Evolutionary conservation across 108 stramenopile species (phyloP).

Genomic region (Mediolabrus comicus): DNA sequence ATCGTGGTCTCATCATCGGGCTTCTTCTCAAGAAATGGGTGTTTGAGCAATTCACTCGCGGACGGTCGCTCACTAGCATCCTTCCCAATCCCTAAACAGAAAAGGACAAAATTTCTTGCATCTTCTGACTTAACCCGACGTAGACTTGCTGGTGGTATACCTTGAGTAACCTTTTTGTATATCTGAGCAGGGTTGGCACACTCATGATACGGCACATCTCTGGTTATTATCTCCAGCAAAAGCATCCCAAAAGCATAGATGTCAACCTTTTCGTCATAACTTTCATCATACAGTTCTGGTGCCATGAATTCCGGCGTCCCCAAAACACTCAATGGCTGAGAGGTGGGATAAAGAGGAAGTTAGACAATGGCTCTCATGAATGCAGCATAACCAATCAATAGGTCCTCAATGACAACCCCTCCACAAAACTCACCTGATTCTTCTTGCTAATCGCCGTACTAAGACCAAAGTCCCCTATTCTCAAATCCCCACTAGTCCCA

Average conservation of each 20-base stretch:
- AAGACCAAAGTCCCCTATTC: constrained; percentile 97
- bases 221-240: constrained; percentile 95
- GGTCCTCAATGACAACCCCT: neutral
- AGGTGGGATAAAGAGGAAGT: neutral
- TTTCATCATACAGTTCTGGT: constrained; percentile 97
- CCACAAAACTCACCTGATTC: constrained; percentile 43
- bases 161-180: constrained; percentile 91
- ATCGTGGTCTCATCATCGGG: constrained; percentile 74
- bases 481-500: constrained; percentile 93
- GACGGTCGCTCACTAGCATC: constrained; percentile 67
- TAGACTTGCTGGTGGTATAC: constrained; percentile 83
- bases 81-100: constrained; percentile 80
- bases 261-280: constrained; percentile 97
- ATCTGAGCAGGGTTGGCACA: constrained; percentile 94
- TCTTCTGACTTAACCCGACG: constrained; percentile 68
- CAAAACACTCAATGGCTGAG: constrained; percentile 79
- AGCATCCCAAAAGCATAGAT: constrained; percentile 99
- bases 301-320: constrained; percentile 99
- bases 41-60: constrained; percentile 71
- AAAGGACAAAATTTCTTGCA: constrained; percentile 86
- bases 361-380: neutral
- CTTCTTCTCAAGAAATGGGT: constrained; percentile 77
- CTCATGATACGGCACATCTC: constrained; percentile 94
- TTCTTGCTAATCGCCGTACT: constrained; percentile 89
- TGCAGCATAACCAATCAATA: constrained; percentile 4